These are phyloP conservation scores for Harringtonia lauricola DNA, from an alignment of 2,329 filamentous ascomycete species.

Conservation along the genomic window DNA sequence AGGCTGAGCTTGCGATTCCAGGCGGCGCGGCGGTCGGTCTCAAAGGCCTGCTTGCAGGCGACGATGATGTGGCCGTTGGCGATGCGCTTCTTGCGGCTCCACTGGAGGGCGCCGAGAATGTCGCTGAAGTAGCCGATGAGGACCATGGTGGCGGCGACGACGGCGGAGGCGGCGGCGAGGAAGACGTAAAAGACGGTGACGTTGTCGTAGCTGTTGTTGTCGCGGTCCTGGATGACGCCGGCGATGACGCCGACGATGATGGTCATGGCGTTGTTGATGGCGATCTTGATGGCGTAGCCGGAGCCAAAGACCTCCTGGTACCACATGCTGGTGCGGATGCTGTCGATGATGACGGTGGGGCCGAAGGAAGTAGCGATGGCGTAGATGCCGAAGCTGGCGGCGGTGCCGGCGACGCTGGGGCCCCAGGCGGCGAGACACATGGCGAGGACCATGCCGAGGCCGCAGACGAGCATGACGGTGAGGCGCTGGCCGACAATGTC, in stretches of 20 bases:
- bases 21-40: conserved; percentile 10
- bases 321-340: conserved; percentile 45
- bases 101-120: conserved; percentile 40
- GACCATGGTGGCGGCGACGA: conserved; percentile 20
- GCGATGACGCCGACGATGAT: conserved; percentile 48
- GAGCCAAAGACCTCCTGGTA: conserved; percentile 39
- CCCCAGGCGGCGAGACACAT: conserved; percentile 45
- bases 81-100: conserved; percentile 43
- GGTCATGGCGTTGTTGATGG: conserved; percentile 52
- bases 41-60: conserved; percentile 19
- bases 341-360: conserved; percentile 48
- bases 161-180: conserved; percentile 35
- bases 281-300: conserved; percentile 48
- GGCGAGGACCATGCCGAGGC: conserved; percentile 36
- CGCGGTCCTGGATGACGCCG: conserved; percentile 46
- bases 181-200: conserved; percentile 46
- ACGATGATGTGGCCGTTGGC: conserved; percentile 30
- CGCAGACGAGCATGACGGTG: conserved; percentile 27
- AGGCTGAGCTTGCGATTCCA: conserved; percentile 17
- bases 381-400: conserved; percentile 48
- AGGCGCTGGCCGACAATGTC: conserved; percentile 29
- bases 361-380: conserved; percentile 44
- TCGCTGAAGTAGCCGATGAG: conserved; percentile 25
- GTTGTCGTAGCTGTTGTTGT: conserved; percentile 42
- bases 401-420: conserved; percentile 40